Percentiles rank a stretch among this genome's conserved stretches.
These are phyloP conservation scores for barrel medic (Medicago truncatula) DNA, from an alignment of 306 rosid species.

Conservation along the genomic window DNA sequence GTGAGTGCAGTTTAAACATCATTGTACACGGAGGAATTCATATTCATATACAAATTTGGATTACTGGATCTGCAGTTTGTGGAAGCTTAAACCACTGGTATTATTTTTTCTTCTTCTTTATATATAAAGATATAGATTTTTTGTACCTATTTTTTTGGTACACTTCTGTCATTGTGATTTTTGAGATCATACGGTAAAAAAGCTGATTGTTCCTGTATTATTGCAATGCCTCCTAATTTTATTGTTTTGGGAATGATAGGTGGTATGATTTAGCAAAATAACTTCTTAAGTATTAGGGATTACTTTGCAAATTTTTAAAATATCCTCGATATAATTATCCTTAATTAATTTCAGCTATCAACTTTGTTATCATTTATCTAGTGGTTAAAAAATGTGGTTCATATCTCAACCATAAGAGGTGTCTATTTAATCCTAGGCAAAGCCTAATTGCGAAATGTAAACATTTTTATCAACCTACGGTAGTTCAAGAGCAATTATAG, in stretches of 20 bases:
- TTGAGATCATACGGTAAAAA: conserved; percentile 29
- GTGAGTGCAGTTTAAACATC: conserved; percentile 67
- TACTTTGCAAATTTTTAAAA: neutral
- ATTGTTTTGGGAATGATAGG: conserved; percentile 19
- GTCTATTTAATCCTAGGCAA: neutral
- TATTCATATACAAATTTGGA: conserved; percentile 58
- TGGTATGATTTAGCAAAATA: neutral
- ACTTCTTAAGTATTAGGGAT: neutral
- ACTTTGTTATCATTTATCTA: neutral
- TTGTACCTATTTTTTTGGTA: neutral
- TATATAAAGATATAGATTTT: conserved; percentile 4
- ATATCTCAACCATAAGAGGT: neutral
- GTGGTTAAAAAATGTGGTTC: neutral
- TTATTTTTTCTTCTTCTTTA: neutral
- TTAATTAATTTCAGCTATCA: neutral
- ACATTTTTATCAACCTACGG: neutral
- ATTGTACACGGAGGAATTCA: conserved; percentile 60
- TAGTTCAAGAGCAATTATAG: neutral
- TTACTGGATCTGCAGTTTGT: conserved; percentile 55
- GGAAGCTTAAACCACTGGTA: conserved; percentile 51
- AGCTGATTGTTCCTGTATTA: conserved; percentile 31
- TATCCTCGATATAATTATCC: neutral
- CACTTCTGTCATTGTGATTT: conserved; percentile 25
- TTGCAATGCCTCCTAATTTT: conserved; percentile 5
- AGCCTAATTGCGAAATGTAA: neutral